Evolutionary conservation across 2,329 filamentous ascomycete genomes (phyloP), one percentile per base, ranked within the genome.

Genomic region (Tolypocladium album): DNA sequence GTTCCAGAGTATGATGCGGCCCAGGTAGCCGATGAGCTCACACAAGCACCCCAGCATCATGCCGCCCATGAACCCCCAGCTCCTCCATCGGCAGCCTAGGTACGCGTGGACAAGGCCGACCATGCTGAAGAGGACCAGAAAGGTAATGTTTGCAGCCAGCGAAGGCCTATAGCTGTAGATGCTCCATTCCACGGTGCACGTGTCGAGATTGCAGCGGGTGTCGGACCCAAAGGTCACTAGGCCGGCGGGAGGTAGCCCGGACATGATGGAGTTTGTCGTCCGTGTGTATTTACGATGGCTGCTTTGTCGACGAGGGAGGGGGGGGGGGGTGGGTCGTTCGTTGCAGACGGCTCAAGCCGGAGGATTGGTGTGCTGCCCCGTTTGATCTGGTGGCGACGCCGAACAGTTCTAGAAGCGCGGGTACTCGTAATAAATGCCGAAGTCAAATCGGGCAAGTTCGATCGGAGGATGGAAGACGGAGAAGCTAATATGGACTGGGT

Each of bases 11-110:
- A 84, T 68, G 58, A 88, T 74, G 13, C 87, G 78, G 2, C 84
- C 87, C 1, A 74, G 71, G 63, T 89, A 89, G 22, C 87, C 87
- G 40, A 87, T 67, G 13, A 87, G 77, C 65, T 87, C 85, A 56
- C 77, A 74, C 7, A 80, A 47, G 63, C 80, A 84, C 55, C 86
- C 86, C 22, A 78, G 66, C 8, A 83, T 65, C 77, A 88, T 83
- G 62, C 76, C 78, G 13, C 65, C 63, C 71, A 77, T 77, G 68
- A 80, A 83, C 61, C 74, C 76, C 74, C 77, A 80, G 31, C 70
- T 74, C 64, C 70, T 77, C 77, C 77, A 81, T 45, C 75, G 69
- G 47, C 76, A 53, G 52, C 81, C 81, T n/a, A 80, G 71, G 53
- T 69, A 71, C 43, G 71, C 55, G 60, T 83, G 81, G n/a, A 75